Evolutionary conservation across 805 yeast species (phyloP), one percentile per base, ranked within the genome.

Genomic region (Suhomyces pyralidae): DNA sequence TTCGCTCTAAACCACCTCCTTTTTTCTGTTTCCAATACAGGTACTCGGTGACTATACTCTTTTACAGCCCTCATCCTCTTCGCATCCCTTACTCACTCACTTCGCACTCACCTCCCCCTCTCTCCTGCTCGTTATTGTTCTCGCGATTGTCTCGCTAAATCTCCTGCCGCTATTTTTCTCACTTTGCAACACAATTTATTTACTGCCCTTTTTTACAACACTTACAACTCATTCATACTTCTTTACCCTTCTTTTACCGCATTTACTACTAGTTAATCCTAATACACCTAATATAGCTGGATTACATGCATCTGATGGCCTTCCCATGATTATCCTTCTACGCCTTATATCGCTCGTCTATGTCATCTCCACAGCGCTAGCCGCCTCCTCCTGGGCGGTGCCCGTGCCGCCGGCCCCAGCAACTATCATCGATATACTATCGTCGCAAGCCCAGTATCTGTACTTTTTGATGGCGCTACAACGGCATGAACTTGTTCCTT

Each of bases 381-480:
- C 61, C 30, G 44, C 57, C 12, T 55, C 59, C 14, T 28, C 46
- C 25, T 9, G 49, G 9, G 25, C 55, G 36, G 42, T 25, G 20
- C 20, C 48, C 14, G 48, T 51, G 10, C 53, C 54, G 3, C 58
- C 63, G 2, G 46, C 59, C 7, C 77, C 77, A 1, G 57, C 71
- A 7, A 64, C 88, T 0, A 82, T 90, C 6, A 73, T 90, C 4
- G 96, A 90, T 64, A 63, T 88, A 3, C 71, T 90, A 40, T 88
- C 96, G 0, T 67, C 81, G 7, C 81, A 85, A 57, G 85, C 81
- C 0, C 84, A 86, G 62, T 90, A 82, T 69, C 82, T 90, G 40
- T 77, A 76, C 40, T 84, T 88, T 53, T 68, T 88, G 40, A 71
- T 84, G 49, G 68, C 80, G 19, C 55, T 90, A 2, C 96, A 89